A percentile compares a stretch with the other conserved stretches of the same genome.
Evolutionary conservation across 148 eudicot species (phyloP).

Genomic region (Suaeda aralocaspica): DNA sequence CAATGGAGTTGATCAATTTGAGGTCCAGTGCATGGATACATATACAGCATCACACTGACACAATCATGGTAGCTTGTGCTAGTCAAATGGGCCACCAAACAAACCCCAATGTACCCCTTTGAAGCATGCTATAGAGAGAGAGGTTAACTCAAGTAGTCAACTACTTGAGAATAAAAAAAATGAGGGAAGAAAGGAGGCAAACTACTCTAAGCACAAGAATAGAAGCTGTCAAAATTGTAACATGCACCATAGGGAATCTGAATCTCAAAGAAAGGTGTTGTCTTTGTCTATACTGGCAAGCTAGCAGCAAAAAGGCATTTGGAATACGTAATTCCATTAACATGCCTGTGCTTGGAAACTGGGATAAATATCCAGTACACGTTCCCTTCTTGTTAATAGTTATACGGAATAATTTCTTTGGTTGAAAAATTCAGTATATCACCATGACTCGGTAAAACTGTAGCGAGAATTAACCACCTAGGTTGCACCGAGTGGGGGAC

Average conservation of each 20-base stretch:
- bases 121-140: conserved; percentile 30
- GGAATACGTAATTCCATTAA: conserved; percentile 23
- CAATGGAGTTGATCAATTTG: conserved; percentile 33
- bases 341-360: conserved; percentile 24
- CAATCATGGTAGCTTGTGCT: conserved; percentile 36
- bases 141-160: no score
- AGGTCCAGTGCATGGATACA: conserved; percentile 30
- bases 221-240: conserved; percentile 20
- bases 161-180: conserved; percentile 3
- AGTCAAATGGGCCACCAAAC: conserved; percentile 40
- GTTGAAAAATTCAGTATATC: neutral
- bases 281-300: conserved; percentile 37
- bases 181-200: conserved; percentile 24
- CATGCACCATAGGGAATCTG: conserved; percentile 46
- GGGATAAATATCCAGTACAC: conserved; percentile 10
- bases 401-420: neutral
- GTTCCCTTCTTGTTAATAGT: neutral
- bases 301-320: conserved; percentile 25
- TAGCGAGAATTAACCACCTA: neutral
- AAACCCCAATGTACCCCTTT: conserved; percentile 24
- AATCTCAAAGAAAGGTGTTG: conserved; percentile 38
- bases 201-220: conserved; percentile 26
- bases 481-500: no score
- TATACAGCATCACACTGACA: conserved; percentile 16
- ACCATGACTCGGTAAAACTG: neutral